A percentile compares a stretch with the other conserved stretches of the same genome.
These are phyloP conservation scores for Xerocomus minutiporus DNA, from an alignment of 1,284 basidiomycete species.

Conservation along the genomic window DNA sequence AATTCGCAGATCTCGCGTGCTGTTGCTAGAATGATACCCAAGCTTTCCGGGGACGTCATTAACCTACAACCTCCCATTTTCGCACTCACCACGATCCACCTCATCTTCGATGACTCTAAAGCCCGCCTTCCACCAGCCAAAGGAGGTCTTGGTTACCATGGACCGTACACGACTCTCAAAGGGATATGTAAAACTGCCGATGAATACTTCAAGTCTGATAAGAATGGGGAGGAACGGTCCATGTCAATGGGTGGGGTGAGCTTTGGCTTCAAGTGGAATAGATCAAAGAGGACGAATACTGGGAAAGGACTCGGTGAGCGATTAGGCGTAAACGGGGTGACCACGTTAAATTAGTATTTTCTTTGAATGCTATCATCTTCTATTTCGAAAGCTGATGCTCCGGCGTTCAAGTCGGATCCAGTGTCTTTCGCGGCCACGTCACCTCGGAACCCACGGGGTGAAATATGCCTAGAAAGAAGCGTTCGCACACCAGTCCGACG, in stretches of 20 bases:
- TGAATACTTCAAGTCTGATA: constrained; percentile 43
- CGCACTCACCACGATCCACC: constrained; percentile 55
- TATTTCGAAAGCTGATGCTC: neutral
- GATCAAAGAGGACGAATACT: constrained; percentile 1
- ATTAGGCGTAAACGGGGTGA: constrained; percentile 13
- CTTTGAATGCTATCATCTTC: neutral
- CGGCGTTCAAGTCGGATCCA: neutral
- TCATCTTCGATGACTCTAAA: constrained; percentile 67
- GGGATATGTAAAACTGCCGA: constrained; percentile 51
- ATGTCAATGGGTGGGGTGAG: constrained; percentile 26
- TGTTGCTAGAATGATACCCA: constrained; percentile 43
- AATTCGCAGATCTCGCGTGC: constrained; percentile 28
- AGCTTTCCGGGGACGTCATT: constrained; percentile 49
- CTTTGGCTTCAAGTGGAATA: constrained; percentile 20
- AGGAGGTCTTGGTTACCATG: constrained; percentile 64
- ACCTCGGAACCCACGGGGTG: neutral
- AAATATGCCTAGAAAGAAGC: neutral
- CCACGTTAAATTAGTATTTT: constrained; percentile 18
- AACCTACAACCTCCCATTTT: constrained; percentile 69
- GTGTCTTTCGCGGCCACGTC: neutral
- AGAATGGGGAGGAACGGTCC: constrained; percentile 33
- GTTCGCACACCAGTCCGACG: neutral
- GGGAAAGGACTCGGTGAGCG: constrained; percentile 14
- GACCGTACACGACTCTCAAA: constrained; percentile 54
- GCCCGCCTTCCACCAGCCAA: constrained; percentile 53